These are phyloP conservation scores for Fusarium secorum DNA, from an alignment of 2,329 filamentous ascomycete species.

Conservation along the genomic window DNA sequence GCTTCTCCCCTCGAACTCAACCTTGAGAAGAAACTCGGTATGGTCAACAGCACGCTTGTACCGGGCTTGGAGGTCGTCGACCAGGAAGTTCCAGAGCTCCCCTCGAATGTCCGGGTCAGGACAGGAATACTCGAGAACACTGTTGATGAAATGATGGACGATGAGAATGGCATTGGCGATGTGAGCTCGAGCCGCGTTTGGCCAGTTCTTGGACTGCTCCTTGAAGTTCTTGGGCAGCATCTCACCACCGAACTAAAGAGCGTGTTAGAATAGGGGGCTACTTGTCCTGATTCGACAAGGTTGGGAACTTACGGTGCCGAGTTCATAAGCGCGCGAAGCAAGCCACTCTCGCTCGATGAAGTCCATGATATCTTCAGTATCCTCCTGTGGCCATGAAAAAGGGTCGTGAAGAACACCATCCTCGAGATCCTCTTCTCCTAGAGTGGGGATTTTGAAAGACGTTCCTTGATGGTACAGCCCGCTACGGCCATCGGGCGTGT, in stretches of 20 bases:
- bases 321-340: slow-evolving; percentile 57
- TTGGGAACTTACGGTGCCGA: slow-evolving; percentile 55
- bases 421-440: slow-evolving; percentile 19
- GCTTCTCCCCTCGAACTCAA: slow-evolving; percentile 30
- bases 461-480: background rate
- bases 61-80: slow-evolving; percentile 53
- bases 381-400: slow-evolving; percentile 5
- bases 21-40: slow-evolving; percentile 57
- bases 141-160: slow-evolving; percentile 61
- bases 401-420: slow-evolving; percentile 42
- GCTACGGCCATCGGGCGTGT: too few relatives aligned
- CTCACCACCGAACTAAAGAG: slow-evolving; percentile 45
- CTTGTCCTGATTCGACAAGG: too few relatives aligned
- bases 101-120: slow-evolving; percentile 52
- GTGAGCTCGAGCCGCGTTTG: slow-evolving; percentile 55
- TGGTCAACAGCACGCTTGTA: slow-evolving; percentile 61
- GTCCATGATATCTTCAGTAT: slow-evolving; percentile 47
- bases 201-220: slow-evolving; percentile 64
- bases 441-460: slow-evolving; percentile 2
- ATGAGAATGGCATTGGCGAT: slow-evolving; percentile 59
- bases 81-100: slow-evolving; percentile 55
- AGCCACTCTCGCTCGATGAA: slow-evolving; percentile 50
- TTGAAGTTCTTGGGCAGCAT: slow-evolving; percentile 58
- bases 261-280: too few relatives aligned
- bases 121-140: slow-evolving; percentile 53